Evolutionary conservation across 208 protist species (phyloP).

Genomic region (Leishmania guyanensis): DNA sequence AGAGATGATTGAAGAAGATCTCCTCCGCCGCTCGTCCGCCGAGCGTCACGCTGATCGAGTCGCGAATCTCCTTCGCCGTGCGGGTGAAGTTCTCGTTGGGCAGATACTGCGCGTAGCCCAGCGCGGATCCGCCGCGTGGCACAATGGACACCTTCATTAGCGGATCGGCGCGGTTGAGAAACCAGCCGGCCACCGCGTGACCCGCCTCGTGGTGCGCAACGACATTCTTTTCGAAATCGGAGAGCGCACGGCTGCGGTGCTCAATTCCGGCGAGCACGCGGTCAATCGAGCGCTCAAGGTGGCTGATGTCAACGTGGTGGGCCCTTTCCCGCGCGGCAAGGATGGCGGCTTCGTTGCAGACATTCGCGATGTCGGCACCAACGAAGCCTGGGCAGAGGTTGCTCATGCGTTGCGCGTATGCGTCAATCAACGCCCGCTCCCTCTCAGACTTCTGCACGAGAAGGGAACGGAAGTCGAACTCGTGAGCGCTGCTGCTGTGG

Average conservation of each 20-base stretch:
- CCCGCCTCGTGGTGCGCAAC: constrained; percentile 99
- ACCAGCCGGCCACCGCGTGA: constrained; percentile 97
- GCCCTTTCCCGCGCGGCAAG: constrained; percentile 84
- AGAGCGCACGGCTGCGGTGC: constrained; percentile 88
- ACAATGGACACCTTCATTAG: constrained; percentile 99
- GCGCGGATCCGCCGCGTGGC: constrained; percentile 92
- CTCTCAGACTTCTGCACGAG: constrained; percentile 50
- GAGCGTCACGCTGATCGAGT: constrained; percentile 95
- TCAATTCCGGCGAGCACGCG: constrained; percentile 96
- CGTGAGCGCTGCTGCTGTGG: constrained; percentile 8
- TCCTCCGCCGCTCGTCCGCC: constrained; percentile 94
- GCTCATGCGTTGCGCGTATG: constrained; percentile 75
- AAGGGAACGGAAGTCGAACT: constrained; percentile 58
- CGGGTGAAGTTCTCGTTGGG: constrained; percentile 94
- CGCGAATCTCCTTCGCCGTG: constrained; percentile 92
- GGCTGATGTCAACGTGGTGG: constrained; percentile 61
- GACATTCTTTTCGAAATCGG: constrained; percentile 88
- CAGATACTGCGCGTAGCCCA: constrained; percentile 98
- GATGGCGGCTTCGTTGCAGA: constrained; percentile 96
- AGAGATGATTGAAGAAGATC: constrained; percentile 94
- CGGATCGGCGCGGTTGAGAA: constrained; percentile 96
- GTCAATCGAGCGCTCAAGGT: constrained; percentile 96
- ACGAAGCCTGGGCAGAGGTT: constrained; percentile 85
- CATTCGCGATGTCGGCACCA: constrained; percentile 97
- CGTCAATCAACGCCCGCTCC: constrained; percentile 70